These are phyloP conservation scores for Physocladia obscura DNA, from an alignment of 192 early-diverging fungal species.

Conservation along the genomic window DNA sequence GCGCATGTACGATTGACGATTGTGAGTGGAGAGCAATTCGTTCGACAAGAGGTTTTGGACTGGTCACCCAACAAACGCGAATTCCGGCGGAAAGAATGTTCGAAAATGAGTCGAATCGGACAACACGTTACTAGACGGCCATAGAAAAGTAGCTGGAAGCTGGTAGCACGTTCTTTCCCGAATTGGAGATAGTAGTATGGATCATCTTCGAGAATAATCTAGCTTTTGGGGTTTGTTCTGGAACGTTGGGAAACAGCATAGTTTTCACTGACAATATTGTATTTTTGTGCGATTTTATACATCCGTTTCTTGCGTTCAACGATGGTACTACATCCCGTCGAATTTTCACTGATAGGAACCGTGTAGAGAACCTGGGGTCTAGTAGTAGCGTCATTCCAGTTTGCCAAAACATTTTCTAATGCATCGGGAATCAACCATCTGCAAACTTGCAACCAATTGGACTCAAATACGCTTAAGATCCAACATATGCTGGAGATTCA, in stretches of 20 bases:
- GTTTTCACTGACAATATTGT: constrained; percentile 51
- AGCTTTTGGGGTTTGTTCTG: neutral
- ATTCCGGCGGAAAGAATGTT: constrained; percentile 88
- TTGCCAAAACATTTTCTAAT: constrained; percentile 30
- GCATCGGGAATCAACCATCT: constrained; percentile 39
- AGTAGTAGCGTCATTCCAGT: constrained; percentile 27
- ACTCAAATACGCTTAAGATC: constrained; percentile 47
- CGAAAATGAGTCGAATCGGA: constrained; percentile 89
- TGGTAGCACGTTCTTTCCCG: constrained; percentile 48
- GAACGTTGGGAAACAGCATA: neutral
- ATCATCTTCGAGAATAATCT: constrained; percentile 90
- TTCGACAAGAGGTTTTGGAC: constrained; percentile 66
- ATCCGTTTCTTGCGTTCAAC: constrained; percentile 73
- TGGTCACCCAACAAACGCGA: constrained; percentile 61
- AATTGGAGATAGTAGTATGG: constrained; percentile 90
- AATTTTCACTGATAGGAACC: constrained; percentile 87
- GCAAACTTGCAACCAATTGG: constrained; percentile 47
- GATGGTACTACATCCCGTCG: constrained; percentile 80
- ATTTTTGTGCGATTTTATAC: constrained; percentile 72
- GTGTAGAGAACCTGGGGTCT: constrained; percentile 41
- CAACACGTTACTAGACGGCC: constrained; percentile 82
- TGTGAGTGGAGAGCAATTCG: constrained; percentile 80
- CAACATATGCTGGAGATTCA: constrained; percentile 55
- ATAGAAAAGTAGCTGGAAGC: constrained; percentile 88
- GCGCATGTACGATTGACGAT: constrained; percentile 79